A percentile compares a stretch with the other conserved stretches of the same genome.
Conservation (phyloP, 163 green algal genomes). For the Volvox carteri region DNA sequence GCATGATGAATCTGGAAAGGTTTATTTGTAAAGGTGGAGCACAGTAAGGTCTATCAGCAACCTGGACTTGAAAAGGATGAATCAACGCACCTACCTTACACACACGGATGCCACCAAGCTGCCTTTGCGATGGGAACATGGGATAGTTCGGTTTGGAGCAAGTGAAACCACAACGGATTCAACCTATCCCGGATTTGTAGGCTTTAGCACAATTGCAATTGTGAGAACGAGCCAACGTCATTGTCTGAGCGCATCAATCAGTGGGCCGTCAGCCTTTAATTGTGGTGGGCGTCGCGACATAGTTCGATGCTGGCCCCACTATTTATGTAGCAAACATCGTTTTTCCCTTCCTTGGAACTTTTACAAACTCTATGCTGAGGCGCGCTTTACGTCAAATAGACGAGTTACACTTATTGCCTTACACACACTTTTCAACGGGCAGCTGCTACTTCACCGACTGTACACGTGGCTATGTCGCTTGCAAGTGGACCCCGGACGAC, state of each 20-base stretch:
- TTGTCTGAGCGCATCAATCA: too few relatives aligned
- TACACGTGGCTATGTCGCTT: not conserved
- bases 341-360: too few relatives aligned
- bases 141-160: conserved; percentile 12
- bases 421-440: not conserved
- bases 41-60: not conserved
- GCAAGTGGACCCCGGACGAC: not conserved
- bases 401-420: not conserved
- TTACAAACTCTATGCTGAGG: not conserved
- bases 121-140: too few relatives aligned
- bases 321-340: too few relatives aligned
- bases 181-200: too few relatives aligned
- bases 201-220: too few relatives aligned
- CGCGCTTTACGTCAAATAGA: not conserved
- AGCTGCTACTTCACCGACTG: not conserved
- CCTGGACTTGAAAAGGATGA: not conserved
- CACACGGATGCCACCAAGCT: too few relatives aligned
- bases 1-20: not conserved
- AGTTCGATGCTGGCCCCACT: too few relatives aligned
- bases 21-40: not conserved
- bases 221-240: too few relatives aligned
- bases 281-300: too few relatives aligned
- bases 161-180: not conserved
- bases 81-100: too few relatives aligned
- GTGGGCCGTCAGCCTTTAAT: too few relatives aligned